phyloP scores from a whole-genome alignment of 1,284 basidiomycete genomes.

The Xerocomus minutiporus region DNA sequence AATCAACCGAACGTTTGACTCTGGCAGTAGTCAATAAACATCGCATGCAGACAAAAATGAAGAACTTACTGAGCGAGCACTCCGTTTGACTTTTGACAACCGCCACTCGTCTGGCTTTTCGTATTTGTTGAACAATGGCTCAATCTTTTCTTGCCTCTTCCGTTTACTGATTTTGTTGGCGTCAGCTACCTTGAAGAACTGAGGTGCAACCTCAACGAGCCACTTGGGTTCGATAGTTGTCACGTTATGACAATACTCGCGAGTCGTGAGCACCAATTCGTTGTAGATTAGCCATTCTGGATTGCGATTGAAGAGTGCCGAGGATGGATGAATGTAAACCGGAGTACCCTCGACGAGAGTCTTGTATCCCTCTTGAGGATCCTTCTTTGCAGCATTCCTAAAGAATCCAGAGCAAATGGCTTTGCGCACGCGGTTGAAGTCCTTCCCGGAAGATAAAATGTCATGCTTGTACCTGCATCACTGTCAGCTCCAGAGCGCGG shows the following conservation, averaged over 20 bases:
- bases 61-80: slow-evolving; percentile 70
- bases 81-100: slow-evolving; percentile 82
- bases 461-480: slow-evolving; percentile 85
- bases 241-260: slow-evolving; percentile 95
- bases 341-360: slow-evolving; percentile 96
- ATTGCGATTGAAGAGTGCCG: slow-evolving; percentile 93
- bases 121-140: slow-evolving; percentile 86
- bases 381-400: slow-evolving; percentile 94
- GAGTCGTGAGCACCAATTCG: slow-evolving; percentile 58
- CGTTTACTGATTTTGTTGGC: slow-evolving; percentile 95
- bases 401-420: slow-evolving; percentile 98
- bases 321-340: slow-evolving; percentile 96
- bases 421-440: slow-evolving; percentile 90
- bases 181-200: slow-evolving; percentile 97
- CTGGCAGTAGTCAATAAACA: slow-evolving; percentile 34
- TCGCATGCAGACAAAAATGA: slow-evolving; percentile 3
- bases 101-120: slow-evolving; percentile 91
- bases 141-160: slow-evolving; percentile 96
- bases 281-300: slow-evolving; percentile 65
- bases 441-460: slow-evolving; percentile 84
- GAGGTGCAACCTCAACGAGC: slow-evolving; percentile 96
- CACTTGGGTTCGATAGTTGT: slow-evolving; percentile 98
- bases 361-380: slow-evolving; percentile 95
- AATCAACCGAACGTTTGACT: slow-evolving; percentile 76
- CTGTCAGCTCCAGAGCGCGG: slow-evolving; percentile 12